phyloP scores from a whole-genome alignment of 345 rosid genomes.

The Psidium guajava region DNA sequence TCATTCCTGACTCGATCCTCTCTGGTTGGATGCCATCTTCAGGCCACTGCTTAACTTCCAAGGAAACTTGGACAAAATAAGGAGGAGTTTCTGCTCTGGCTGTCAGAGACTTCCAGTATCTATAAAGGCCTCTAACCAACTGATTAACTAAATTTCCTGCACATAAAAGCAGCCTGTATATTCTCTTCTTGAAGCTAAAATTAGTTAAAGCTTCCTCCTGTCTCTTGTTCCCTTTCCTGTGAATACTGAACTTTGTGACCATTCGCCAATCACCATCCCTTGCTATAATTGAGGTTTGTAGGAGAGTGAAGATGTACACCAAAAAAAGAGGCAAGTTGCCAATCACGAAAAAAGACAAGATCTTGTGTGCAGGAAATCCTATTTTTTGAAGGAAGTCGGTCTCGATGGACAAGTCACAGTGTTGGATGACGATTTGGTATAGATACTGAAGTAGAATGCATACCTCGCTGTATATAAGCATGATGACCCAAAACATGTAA shows the following conservation, averaged over 20 bases:
- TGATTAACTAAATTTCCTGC: background rate
- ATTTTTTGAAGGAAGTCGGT: conserved; percentile 15
- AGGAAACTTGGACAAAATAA: conserved; percentile 30
- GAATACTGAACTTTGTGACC: background rate
- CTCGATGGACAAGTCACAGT: conserved; percentile 13
- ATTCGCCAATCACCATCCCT: conserved; percentile 18
- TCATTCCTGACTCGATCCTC: conserved; percentile 24
- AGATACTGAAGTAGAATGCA: conserved; percentile 24
- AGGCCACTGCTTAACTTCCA: conserved; percentile 30
- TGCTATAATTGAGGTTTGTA: conserved; percentile 21
- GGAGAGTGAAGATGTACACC: conserved; percentile 29
- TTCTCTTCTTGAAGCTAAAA: conserved; percentile 3
- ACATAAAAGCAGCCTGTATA: background rate
- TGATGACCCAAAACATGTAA: conserved; percentile 26
- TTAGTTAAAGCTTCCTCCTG: background rate
- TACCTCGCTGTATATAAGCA: conserved; percentile 31
- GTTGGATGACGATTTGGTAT: conserved; percentile 34
- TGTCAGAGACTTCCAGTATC: conserved; percentile 29
- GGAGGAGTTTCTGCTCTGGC: conserved; percentile 35
- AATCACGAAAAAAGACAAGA: conserved; percentile 21
- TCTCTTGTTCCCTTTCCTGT: conserved; percentile 1
- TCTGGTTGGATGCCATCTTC: conserved; percentile 37
- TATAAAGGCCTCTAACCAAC: conserved; percentile 3
- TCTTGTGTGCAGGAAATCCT: conserved; percentile 29
- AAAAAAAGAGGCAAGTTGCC: conserved; percentile 26